Conservation (phyloP, 176 grass and related monocot genomes). For the Microstegium vimineum region DNA sequence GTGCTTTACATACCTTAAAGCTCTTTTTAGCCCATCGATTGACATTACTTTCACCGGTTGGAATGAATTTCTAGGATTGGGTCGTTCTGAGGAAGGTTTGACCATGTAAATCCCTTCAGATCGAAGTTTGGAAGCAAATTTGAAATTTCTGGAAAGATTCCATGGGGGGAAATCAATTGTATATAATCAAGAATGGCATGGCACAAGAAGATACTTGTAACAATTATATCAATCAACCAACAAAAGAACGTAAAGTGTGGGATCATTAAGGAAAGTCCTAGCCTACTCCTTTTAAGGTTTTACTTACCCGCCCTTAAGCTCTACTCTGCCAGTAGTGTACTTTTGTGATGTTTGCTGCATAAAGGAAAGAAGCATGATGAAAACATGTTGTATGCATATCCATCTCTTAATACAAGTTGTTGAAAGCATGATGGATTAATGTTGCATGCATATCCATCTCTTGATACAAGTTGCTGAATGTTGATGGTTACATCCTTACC, state of each 20-base stretch:
- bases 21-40: conserved; percentile 74
- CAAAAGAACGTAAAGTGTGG: neutral
- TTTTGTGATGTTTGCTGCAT: conserved; percentile 71
- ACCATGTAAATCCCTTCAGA: conserved; percentile 85
- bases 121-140: conserved; percentile 55
- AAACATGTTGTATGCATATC: no score
- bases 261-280: neutral
- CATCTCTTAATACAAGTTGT: no score
- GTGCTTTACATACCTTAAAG: conserved; percentile 62
- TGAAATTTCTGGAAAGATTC: conserved; percentile 52
- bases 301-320: conserved; percentile 93
- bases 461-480: conserved; percentile 9
- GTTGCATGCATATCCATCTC: neutral
- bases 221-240: neutral
- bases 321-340: conserved; percentile 69
- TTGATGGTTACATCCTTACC: conserved; percentile 50
- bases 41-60: conserved; percentile 75
- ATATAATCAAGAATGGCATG: conserved; percentile 4
- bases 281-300: neutral
- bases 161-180: neutral
- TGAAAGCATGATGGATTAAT: no score
- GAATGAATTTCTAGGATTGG: conserved; percentile 48
- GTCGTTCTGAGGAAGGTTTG: conserved; percentile 48
- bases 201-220: neutral
- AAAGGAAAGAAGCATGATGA: conserved; percentile 15